Conservation (phyloP, 2,329 filamentous ascomycete species). For the Helotiales sp. region DNA sequence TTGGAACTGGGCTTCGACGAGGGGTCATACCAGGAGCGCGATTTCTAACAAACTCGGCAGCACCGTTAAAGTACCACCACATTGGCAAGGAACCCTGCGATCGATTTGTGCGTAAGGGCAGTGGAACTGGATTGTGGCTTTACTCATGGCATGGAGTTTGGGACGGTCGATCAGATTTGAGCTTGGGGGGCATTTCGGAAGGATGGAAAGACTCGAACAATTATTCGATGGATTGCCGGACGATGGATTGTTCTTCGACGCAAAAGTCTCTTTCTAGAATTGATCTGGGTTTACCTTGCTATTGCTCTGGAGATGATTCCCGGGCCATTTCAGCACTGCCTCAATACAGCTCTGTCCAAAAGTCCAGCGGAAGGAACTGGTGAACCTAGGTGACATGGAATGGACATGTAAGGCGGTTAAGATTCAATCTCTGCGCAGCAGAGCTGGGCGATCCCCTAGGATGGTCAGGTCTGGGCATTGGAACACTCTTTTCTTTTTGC, state of each 20-base stretch:
- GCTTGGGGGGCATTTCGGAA: slow-evolving; percentile 23
- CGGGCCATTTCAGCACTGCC: not conserved
- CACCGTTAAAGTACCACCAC: slow-evolving; percentile 37
- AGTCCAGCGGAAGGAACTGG: not conserved
- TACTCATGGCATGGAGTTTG: slow-evolving; percentile 36
- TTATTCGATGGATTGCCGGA: slow-evolving; percentile 28
- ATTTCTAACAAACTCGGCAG: slow-evolving; percentile 23
- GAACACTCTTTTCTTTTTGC: not conserved
- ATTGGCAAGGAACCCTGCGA: slow-evolving; percentile 22
- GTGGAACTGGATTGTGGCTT: slow-evolving; percentile 21
- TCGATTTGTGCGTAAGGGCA: slow-evolving; percentile 29
- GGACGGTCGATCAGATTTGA: slow-evolving; percentile 29
- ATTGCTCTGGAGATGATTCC: slow-evolving; percentile 4
- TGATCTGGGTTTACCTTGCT: slow-evolving; percentile 18
- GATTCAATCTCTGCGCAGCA: not conserved
- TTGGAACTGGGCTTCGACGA: not conserved
- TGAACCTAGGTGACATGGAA: not conserved
- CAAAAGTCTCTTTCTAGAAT: slow-evolving; percentile 15
- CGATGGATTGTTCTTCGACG: slow-evolving; percentile 25
- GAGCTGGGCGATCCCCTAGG: not conserved
- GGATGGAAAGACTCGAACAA: slow-evolving; percentile 24
- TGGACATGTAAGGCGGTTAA: not conserved
- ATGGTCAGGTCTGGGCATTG: not conserved
- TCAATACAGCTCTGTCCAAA: slow-evolving; percentile 10
- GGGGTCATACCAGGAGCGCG: not conserved